These are phyloP conservation scores for Cryphonectria japonica DNA, from an alignment of 2,329 filamentous ascomycete genomes.

Conservation along the genomic window DNA sequence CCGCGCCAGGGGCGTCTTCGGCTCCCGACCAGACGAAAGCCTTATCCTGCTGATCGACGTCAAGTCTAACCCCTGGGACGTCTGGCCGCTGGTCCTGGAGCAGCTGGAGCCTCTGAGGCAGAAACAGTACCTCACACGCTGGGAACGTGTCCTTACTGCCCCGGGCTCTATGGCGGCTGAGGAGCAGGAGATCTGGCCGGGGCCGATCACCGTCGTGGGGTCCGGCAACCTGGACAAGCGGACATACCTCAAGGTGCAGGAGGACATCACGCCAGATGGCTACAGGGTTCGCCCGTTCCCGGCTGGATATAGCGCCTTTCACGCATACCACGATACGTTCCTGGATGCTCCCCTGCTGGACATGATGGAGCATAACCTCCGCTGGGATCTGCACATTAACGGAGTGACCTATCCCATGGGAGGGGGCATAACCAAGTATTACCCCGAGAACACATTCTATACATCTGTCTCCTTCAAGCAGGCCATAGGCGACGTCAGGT, in stretches of 20 bases:
- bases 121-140: neutral
- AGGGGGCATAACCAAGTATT: neutral
- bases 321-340: conserved; percentile 1
- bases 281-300: neutral
- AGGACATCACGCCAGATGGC: conserved; percentile 1
- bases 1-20: conserved; percentile 5
- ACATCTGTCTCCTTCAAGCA: neutral
- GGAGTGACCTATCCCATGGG: neutral
- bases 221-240: neutral
- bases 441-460: neutral
- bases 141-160: neutral
- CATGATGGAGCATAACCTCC: neutral
- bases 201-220: neutral
- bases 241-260: neutral
- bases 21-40: neutral
- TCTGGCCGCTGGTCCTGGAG: neutral
- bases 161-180: neutral
- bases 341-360: neutral
- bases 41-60: neutral
- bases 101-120: neutral
- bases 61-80: neutral
- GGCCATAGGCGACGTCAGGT: neutral
- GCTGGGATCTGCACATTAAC: neutral
- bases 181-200: neutral
- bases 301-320: neutral